A percentile compares a stretch with the other conserved stretches of the same genome.
These are phyloP conservation scores for Cetradonia linearis DNA, from an alignment of 495 filamentous ascomycete species.

Conservation along the genomic window DNA sequence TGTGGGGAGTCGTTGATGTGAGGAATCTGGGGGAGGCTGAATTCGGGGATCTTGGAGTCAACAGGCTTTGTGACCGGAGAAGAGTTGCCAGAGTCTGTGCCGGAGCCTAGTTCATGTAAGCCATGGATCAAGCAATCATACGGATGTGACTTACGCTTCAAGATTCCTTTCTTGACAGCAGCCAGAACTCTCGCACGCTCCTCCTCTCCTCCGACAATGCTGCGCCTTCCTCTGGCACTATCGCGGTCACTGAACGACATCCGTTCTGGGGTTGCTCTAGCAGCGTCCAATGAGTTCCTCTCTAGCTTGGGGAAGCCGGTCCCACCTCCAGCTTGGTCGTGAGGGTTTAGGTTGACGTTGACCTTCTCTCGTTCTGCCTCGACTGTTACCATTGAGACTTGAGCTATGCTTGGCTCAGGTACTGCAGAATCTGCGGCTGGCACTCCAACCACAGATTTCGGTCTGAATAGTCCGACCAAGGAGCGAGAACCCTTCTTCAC, in stretches of 20 bases:
- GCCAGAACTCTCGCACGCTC: conserved; percentile 87
- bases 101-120: conserved; percentile 36
- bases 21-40: conserved; percentile 46
- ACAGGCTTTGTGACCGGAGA: conserved; percentile 53
- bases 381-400: conserved; percentile 89
- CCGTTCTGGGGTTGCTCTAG: conserved; percentile 31
- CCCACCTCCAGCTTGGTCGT: conserved; percentile 58
- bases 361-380: conserved; percentile 85
- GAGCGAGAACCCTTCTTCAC: conserved; percentile 89
- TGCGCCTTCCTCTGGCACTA: conserved; percentile 52
- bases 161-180: conserved; percentile 82
- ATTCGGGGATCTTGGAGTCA: conserved; percentile 40
- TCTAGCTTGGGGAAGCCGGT: conserved; percentile 89
- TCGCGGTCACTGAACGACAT: conserved; percentile 47
- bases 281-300: conserved; percentile 60
- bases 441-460: conserved; percentile 79
- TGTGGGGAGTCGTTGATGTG: conserved; percentile 62
- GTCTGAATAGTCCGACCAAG: conserved; percentile 87
- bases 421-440: conserved; percentile 53
- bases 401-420: conserved; percentile 57
- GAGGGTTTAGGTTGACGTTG: conserved; percentile 63
- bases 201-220: conserved; percentile 80
- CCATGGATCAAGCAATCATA: neutral
- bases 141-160: conserved; percentile 65
- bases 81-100: conserved; percentile 53